A percentile compares a stretch with the other conserved stretches of the same genome.
Evolutionary conservation across 805 yeast genomes (phyloP).

Genomic region (Candida krabiensis): DNA sequence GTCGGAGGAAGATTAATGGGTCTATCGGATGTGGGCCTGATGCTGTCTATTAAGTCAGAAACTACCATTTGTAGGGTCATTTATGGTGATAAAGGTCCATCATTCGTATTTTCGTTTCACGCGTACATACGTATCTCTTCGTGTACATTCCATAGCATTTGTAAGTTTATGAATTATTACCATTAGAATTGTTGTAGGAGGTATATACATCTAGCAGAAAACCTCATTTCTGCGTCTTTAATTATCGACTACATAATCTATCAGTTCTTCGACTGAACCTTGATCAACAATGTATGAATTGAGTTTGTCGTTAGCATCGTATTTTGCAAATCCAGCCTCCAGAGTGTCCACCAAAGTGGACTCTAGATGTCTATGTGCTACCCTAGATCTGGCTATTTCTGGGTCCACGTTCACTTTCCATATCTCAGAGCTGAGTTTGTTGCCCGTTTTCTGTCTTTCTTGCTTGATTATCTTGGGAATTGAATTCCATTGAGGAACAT

Average conservation of each 20-base stretch:
- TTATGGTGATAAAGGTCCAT: background rate
- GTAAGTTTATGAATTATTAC: too few relatives aligned
- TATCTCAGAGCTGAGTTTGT: constrained; percentile 34
- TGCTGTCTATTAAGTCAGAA: constrained; percentile 1
- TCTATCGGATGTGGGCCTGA: constrained; percentile 21
- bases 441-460: background rate
- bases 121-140: background rate
- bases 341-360: constrained; percentile 51
- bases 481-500: constrained; percentile 54
- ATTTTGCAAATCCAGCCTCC: constrained; percentile 52
- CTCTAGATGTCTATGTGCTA: constrained; percentile 63
- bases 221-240: too few relatives aligned
- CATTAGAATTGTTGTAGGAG: background rate
- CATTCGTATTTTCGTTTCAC: background rate
- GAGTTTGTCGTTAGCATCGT: constrained; percentile 55
- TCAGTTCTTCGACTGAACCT: constrained; percentile 10
- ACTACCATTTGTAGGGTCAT: background rate
- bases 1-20: constrained; percentile 45
- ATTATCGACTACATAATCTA: constrained; percentile 23
- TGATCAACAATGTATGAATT: constrained; percentile 49
- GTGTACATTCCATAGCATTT: constrained; percentile 2
- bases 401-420: constrained; percentile 54
- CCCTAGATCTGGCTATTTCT: constrained; percentile 50
- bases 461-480: constrained; percentile 38
- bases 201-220: too few relatives aligned